Conservation (phyloP, 2,329 filamentous ascomycete genomes). For the Ascochyta koolunga region DNA sequence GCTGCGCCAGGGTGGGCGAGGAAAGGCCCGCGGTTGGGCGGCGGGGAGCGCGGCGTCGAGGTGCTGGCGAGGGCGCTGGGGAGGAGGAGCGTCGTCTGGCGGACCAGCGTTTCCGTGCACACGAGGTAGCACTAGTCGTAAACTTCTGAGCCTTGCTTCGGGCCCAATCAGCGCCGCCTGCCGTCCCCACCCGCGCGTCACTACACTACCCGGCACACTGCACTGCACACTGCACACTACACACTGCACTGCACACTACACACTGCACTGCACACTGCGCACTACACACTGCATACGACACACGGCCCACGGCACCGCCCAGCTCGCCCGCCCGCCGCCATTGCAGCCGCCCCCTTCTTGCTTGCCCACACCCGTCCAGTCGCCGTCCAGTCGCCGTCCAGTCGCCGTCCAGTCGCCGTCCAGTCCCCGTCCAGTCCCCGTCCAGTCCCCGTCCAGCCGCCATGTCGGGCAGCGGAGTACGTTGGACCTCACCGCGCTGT, state of each 20-base stretch:
- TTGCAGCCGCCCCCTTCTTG: conserved; percentile 2
- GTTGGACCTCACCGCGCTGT: conserved; percentile 22
- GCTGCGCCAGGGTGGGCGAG: conserved; percentile 40
- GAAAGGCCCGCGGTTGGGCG: conserved; percentile 37
- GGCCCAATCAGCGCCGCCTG: no score
- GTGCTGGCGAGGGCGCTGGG: no score
- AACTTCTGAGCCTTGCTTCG: conserved; percentile 9
- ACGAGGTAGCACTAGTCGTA: no score
- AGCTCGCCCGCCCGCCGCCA: background rate
- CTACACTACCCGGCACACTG: no score
- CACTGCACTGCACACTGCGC: background rate
- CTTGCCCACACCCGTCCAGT: background rate
- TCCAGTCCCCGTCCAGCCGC: conserved; percentile 28
- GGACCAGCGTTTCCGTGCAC: background rate
- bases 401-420: conserved; percentile 14
- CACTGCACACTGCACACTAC: no score
- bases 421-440: conserved; percentile 50
- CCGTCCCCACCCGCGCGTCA: no score
- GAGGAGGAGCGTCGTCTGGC: background rate
- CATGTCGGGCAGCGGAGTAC: conserved; percentile 63
- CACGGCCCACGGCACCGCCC: conserved; percentile 7
- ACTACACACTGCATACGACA: background rate
- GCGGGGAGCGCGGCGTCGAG: conserved; percentile 13
- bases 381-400: no score
- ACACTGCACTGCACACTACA: no score